These are phyloP conservation scores for Neurospora hispaniola DNA, from an alignment of 495 filamentous ascomycete genomes.

Conservation along the genomic window DNA sequence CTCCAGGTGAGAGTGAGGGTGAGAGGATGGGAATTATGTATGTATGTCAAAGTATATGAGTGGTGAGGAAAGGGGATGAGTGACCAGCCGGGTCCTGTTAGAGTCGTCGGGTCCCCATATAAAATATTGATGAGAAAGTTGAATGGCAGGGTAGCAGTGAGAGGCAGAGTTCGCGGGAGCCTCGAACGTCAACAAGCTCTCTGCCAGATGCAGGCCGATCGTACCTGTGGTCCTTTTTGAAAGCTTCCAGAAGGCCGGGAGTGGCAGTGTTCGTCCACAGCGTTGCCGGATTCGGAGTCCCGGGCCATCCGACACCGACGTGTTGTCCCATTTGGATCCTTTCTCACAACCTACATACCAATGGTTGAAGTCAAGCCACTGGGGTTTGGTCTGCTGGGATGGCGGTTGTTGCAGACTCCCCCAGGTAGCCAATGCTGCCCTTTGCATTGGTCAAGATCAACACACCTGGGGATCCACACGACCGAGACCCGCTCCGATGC, in stretches of 20 bases:
- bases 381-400: background rate
- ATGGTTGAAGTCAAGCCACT: background rate
- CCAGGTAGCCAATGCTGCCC: background rate
- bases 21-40: background rate
- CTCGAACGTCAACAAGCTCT: background rate
- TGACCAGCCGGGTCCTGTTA: background rate
- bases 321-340: background rate
- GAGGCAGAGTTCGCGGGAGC: background rate
- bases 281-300: constrained; percentile 3
- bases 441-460: background rate
- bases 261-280: background rate
- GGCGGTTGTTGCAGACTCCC: background rate
- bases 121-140: background rate
- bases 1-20: background rate
- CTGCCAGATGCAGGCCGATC: constrained; percentile 8
- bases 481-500: background rate
- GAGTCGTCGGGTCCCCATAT: no score
- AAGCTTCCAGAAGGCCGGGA: constrained; percentile 17
- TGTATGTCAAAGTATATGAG: background rate
- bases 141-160: background rate
- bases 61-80: background rate
- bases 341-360: background rate
- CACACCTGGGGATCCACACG: background rate
- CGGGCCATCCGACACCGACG: constrained; percentile 1
- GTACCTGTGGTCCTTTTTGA: constrained; percentile 10